phyloP scores from a whole-genome alignment of 2,329 filamentous ascomycete genomes.

The Fusarium falciforme region DNA sequence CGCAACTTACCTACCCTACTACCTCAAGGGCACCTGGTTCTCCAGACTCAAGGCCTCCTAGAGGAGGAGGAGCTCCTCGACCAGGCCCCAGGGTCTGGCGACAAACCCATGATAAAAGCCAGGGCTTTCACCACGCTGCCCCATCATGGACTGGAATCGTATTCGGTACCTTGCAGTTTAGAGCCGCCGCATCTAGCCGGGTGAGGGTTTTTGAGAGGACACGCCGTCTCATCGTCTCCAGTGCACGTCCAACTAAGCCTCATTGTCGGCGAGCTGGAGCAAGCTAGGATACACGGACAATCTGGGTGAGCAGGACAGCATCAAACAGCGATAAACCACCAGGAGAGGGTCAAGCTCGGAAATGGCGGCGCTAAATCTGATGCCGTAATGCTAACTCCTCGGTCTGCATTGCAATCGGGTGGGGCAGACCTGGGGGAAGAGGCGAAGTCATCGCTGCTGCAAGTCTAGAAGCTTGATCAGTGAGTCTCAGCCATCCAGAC shows the following conservation, averaged over 20 bases:
- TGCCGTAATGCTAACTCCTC: constrained; percentile 26
- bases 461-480: constrained; percentile 2
- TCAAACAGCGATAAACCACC: constrained; percentile 11
- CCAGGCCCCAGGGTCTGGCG: constrained; percentile 1
- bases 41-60: constrained; percentile 9
- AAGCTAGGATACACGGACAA: background rate
- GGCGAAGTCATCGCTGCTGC: background rate
- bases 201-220: constrained; percentile 21
- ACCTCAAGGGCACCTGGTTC: constrained; percentile 8
- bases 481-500: constrained; percentile 1
- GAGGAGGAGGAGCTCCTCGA: constrained; percentile 4
- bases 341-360: constrained; percentile 22
- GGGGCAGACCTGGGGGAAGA: constrained; percentile 28
- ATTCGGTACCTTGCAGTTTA: constrained; percentile 32
- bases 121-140: constrained; percentile 13
- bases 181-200: constrained; percentile 36
- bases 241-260: constrained; percentile 35
- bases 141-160: constrained; percentile 20
- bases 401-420: constrained; percentile 25
- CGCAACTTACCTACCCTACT: background rate
- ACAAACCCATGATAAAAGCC: constrained; percentile 6
- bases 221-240: constrained; percentile 6
- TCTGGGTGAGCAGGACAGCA: constrained; percentile 1
- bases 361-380: constrained; percentile 38
- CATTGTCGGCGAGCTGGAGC: constrained; percentile 13